phyloP scores from a whole-genome alignment of 352 stramenopile genomes.

The Pythium sukuiense region DNA sequence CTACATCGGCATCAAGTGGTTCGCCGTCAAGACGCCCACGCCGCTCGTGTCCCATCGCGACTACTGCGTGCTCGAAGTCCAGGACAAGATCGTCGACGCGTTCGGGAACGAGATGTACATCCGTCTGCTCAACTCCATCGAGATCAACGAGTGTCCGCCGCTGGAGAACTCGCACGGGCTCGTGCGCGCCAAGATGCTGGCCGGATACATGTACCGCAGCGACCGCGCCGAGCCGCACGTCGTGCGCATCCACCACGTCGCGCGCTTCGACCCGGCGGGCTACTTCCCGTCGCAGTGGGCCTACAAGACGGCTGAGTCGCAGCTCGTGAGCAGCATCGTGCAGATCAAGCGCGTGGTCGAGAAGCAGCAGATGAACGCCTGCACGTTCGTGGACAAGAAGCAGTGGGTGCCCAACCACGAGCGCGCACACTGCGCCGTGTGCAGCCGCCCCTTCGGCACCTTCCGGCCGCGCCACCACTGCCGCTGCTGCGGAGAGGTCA shows the following conservation, averaged over 20 bases:
- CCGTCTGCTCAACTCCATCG: constrained; percentile 78
- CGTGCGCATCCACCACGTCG: constrained; percentile 79
- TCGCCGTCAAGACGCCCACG: constrained; percentile 78
- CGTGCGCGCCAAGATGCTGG: constrained; percentile 80
- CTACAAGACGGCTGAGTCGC: constrained; percentile 82
- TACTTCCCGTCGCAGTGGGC: constrained; percentile 83
- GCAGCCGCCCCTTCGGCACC: constrained; percentile 65
- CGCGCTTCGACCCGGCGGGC: constrained; percentile 64
- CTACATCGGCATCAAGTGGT: constrained; percentile 90
- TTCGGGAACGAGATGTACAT: constrained; percentile 87
- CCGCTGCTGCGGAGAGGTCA: constrained; percentile 86
- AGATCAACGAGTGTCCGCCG: constrained; percentile 77
- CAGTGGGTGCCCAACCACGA: constrained; percentile 82
- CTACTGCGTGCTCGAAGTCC: constrained; percentile 85
- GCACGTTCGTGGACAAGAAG: constrained; percentile 79
- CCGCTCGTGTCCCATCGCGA: constrained; percentile 81
- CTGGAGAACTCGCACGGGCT: constrained; percentile 85
- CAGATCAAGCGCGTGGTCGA: constrained; percentile 82
- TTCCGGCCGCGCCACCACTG: constrained; percentile 86
- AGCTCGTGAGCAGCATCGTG: constrained; percentile 75
- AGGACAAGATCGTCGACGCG: constrained; percentile 83
- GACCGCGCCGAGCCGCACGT: constrained; percentile 69
- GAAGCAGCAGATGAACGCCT: constrained; percentile 86
- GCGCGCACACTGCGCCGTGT: constrained; percentile 73
- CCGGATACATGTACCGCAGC: constrained; percentile 76